Percentiles rank a stretch among this genome's conserved stretches.
phyloP scores from a whole-genome alignment of 169 alveolate genomes.

The Eimeria praecox region DNA sequence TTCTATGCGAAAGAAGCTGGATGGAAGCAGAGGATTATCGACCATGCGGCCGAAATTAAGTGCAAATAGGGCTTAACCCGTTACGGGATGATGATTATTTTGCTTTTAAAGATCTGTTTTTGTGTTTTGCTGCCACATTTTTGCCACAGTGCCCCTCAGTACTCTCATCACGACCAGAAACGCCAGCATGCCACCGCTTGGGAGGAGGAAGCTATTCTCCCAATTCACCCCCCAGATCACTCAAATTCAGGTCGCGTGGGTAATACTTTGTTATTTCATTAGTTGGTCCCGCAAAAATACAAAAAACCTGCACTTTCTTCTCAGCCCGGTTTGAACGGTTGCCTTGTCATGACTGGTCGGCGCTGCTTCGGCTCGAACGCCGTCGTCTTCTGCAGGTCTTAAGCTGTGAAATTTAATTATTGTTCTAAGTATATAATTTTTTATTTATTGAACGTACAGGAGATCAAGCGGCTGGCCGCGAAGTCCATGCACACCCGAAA shows the following conservation, averaged over 20 bases:
- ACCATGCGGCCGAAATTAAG: not conserved
- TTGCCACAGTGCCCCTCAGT: not conserved
- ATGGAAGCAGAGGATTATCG: not conserved
- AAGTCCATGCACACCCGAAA: constrained; percentile 7
- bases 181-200: constrained; percentile 1
- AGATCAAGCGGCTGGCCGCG: constrained; percentile 1
- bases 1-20: not conserved
- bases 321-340: not conserved
- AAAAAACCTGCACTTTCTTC: not conserved
- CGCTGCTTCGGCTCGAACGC: constrained; percentile 1
- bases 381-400: constrained; percentile 33
- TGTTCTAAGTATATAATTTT: not conserved
- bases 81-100: not conserved
- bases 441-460: not conserved
- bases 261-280: not conserved
- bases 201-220: not conserved
- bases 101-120: not conserved
- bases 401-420: not conserved
- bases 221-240: not conserved
- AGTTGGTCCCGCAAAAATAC: not conserved
- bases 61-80: not conserved
- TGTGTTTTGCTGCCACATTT: not conserved
- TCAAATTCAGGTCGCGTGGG: not conserved
- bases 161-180: not conserved
- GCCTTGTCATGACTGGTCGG: constrained; percentile 41